phyloP scores from a whole-genome alignment of 1,139 yeast genomes.

The Kodamaea arcana region DNA sequence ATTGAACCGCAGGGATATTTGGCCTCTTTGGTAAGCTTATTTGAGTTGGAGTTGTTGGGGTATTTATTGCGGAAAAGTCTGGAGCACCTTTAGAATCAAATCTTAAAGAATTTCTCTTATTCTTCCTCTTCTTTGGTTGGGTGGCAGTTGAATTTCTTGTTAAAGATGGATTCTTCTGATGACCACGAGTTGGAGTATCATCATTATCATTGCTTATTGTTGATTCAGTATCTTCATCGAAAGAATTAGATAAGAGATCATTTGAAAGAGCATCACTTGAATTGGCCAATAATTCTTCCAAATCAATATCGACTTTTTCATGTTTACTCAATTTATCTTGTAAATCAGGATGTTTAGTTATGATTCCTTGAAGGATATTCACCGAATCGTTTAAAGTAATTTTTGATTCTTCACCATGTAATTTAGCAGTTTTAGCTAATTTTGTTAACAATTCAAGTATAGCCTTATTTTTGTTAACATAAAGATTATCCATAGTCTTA shows the following conservation, averaged over 20 bases:
- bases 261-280: conserved; percentile 32
- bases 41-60: conserved; percentile 21
- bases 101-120: conserved; percentile 30
- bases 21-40: conserved; percentile 21
- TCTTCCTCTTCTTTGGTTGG: conserved; percentile 25
- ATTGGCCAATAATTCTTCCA: conserved; percentile 33
- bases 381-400: conserved; percentile 30
- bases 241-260: conserved; percentile 21
- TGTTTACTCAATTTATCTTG: conserved; percentile 25
- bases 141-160: conserved; percentile 27
- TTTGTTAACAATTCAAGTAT: conserved; percentile 41
- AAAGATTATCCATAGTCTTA: conserved; percentile 41
- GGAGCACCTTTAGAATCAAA: conserved; percentile 23
- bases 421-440: conserved; percentile 43
- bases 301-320: conserved; percentile 29
- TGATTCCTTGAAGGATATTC: conserved; percentile 24
- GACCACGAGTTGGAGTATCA: conserved; percentile 11
- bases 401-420: conserved; percentile 48
- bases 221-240: conserved; percentile 35
- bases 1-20: conserved; percentile 5
- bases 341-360: conserved; percentile 38
- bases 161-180: conserved; percentile 11
- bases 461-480: conserved; percentile 45
- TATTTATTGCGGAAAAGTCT: conserved; percentile 17
- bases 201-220: conserved; percentile 24